Base-by-base conservation (phyloP, 2,329 filamentous ascomycete genomes). In the Fusarium ramigenum region DNA sequence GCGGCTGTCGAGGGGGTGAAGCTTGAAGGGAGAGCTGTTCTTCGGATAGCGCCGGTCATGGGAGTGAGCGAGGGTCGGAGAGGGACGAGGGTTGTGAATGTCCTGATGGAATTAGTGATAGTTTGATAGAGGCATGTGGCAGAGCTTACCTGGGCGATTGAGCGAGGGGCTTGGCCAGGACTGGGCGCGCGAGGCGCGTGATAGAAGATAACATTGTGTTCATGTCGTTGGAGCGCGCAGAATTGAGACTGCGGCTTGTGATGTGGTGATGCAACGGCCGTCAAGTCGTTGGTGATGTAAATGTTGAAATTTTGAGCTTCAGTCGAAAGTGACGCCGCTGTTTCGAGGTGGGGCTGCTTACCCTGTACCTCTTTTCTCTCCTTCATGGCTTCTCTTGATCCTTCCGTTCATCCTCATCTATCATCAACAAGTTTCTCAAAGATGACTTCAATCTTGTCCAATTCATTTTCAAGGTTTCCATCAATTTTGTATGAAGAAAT, bases 31-130 rank as follows among this genome's bases (percentile, higher is more conserved):
- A 79, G 75, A 63, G 72, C 53, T 56, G 67, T 75, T 66, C 79
- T 77, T 59, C 81, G 79, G 77, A 83, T 78, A 44, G 78, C 75
- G 39, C 76, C 65, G 63, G 77, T 75, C 69, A 80, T 75, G 5
- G 80, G 77, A 30, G 78, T 75, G 66, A 86, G 78, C 12, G 84
- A 84, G 10, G 87, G 87, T 16, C 88, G 87, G 44, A 88, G 84
- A 62, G 81, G 81, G 3, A 87, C 84, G 72, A 89, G 84, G 53
- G 86, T 86, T 57, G 85, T 83, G 76, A 87, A 87, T 58, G 82
- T 81, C 73, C 85, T 87, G 66, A 44, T 30, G 60, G 50, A 37
- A 57, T 72, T 28, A 64, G 66, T 15, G 44, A 60, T 63, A 40
- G 44, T 36, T 50, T 42, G 21, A 59, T 65, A 23, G 18, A 47